Evolutionary conservation across 345 rosid genomes (phyloP).

Genomic region (Physaria fendleri): DNA sequence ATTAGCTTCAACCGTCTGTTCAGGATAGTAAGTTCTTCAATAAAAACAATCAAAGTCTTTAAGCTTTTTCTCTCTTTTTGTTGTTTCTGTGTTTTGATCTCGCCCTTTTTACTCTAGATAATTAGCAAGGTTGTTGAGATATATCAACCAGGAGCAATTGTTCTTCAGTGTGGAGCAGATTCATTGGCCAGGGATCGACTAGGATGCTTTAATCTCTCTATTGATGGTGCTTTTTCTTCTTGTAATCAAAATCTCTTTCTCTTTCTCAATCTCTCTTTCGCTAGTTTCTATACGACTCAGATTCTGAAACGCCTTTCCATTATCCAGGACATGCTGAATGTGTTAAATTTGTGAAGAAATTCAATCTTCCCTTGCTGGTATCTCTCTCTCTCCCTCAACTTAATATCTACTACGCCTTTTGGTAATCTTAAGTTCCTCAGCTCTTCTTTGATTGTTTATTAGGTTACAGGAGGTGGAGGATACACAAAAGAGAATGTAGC

Average conservation of each 20-base stretch:
- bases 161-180: constrained; percentile 99
- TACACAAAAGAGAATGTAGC: constrained; percentile 98
- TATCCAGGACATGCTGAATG: constrained; percentile 92
- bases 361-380: constrained; percentile 89
- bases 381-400: not conserved
- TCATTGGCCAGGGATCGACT: constrained; percentile 96
- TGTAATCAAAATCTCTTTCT: constrained; percentile 36
- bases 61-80: not conserved
- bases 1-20: constrained; percentile 87
- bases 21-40: constrained; percentile 59
- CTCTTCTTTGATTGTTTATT: not conserved
- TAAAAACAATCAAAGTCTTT: not conserved
- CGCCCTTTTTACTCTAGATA: constrained; percentile 39
- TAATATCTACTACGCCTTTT: not conserved
- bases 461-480: constrained; percentile 99
- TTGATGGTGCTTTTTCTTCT: constrained; percentile 75
- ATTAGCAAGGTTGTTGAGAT: constrained; percentile 86
- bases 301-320: not conserved
- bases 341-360: constrained; percentile 89
- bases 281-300: not conserved
- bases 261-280: not conserved
- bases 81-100: not conserved
- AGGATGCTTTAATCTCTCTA: constrained; percentile 96
- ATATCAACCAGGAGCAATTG: constrained; percentile 86
- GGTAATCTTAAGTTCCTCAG: not conserved